These are phyloP conservation scores for Tuber brumale DNA, from an alignment of 495 filamentous ascomycete genomes.

Conservation along the genomic window DNA sequence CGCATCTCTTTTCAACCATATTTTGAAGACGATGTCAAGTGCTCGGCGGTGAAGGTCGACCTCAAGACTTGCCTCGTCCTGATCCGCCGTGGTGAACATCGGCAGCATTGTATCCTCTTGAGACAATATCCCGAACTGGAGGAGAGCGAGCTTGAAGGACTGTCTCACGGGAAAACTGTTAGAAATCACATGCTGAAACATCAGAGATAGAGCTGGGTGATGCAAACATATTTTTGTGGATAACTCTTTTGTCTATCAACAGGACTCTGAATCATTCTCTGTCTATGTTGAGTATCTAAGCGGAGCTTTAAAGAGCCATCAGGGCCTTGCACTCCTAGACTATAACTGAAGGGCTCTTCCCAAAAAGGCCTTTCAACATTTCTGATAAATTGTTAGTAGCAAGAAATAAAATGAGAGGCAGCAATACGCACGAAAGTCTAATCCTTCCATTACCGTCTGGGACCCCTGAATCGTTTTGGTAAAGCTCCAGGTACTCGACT, in stretches of 20 bases:
- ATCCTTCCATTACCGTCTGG: constrained; percentile 39
- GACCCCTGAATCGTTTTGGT: constrained; percentile 27
- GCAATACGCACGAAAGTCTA: constrained; percentile 38
- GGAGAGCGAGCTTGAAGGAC: constrained; percentile 38
- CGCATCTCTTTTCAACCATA: constrained; percentile 16
- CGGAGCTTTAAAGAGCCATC: neutral
- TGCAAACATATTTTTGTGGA: constrained; percentile 31
- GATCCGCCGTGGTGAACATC: constrained; percentile 44
- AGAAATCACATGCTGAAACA: neutral
- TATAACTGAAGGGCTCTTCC: constrained; percentile 15
- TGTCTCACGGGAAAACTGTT: constrained; percentile 19
- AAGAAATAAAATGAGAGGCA: neutral
- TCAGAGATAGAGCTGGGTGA: constrained; percentile 4
- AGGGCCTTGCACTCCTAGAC: constrained; percentile 6
- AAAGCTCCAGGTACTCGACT: constrained; percentile 42
- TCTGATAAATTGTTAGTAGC: neutral
- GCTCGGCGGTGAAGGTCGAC: constrained; percentile 42
- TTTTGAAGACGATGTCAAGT: constrained; percentile 41
- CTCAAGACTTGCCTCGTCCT: constrained; percentile 34
- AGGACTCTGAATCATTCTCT: constrained; percentile 15
- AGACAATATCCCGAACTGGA: constrained; percentile 54
- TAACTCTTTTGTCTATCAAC: constrained; percentile 22
- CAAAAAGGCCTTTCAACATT: constrained; percentile 33
- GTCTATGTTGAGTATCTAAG: neutral
- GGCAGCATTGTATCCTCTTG: constrained; percentile 48